Evolutionary conservation across 2,329 filamentous ascomycete species (phyloP).

Genomic region (Neopestalotiopsis sp.): DNA sequence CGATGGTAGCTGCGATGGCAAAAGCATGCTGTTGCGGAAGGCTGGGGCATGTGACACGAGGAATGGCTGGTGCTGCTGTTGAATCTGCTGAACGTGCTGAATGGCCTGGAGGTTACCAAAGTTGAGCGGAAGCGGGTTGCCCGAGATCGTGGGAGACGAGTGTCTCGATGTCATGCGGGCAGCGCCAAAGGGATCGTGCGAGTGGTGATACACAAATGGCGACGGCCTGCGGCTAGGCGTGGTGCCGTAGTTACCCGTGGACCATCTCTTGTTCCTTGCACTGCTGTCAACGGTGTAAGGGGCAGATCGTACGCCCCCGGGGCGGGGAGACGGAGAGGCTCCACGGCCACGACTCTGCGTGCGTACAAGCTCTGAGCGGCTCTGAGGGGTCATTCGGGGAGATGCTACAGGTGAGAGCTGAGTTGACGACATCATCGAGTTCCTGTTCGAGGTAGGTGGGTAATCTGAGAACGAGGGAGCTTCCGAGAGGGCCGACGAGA

Average conservation of each 20-base stretch:
- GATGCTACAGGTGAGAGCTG: slow-evolving; percentile 77
- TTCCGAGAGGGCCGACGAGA: slow-evolving; percentile 70
- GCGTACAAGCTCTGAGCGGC: slow-evolving; percentile 65
- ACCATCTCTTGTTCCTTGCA: slow-evolving; percentile 75
- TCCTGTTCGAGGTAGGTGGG: slow-evolving; percentile 69
- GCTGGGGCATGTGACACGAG: slow-evolving; percentile 57
- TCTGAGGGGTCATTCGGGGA: slow-evolving; percentile 68
- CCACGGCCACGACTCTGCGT: slow-evolving; percentile 69
- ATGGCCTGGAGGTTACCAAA: slow-evolving; percentile 60
- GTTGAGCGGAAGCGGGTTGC: slow-evolving; percentile 57
- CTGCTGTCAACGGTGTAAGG: slow-evolving; percentile 73
- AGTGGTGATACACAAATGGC: slow-evolving; percentile 67
- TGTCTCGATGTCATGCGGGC: slow-evolving; percentile 61
- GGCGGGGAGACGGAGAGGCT: slow-evolving; percentile 74
- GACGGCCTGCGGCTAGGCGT: slow-evolving; percentile 60
- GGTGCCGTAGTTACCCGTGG: slow-evolving; percentile 74
- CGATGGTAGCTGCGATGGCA: slow-evolving; percentile 52
- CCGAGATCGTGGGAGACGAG: slow-evolving; percentile 54
- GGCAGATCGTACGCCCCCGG: slow-evolving; percentile 65
- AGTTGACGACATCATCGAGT: slow-evolving; percentile 73
- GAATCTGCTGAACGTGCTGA: slow-evolving; percentile 48
- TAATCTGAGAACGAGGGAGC: slow-evolving; percentile 73
- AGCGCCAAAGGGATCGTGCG: slow-evolving; percentile 64
- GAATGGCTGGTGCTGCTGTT: slow-evolving; percentile 63
- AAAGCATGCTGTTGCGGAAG: slow-evolving; percentile 65